Evolutionary conservation across 2,329 filamentous ascomycete genomes (phyloP), one percentile per base, ranked within the genome.

Genomic region (Orbilia quercus): DNA sequence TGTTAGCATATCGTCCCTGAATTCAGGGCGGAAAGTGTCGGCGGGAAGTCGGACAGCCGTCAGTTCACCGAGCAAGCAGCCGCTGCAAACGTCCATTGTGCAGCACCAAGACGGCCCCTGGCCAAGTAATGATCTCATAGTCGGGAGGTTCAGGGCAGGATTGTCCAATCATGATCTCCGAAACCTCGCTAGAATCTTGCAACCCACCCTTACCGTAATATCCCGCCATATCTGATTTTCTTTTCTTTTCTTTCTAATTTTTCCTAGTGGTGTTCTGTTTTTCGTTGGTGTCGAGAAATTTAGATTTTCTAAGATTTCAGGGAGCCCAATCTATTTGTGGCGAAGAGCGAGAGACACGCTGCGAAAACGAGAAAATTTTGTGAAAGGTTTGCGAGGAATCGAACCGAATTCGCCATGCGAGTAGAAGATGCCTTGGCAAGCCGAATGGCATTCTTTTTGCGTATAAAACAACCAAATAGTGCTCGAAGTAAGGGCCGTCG

Each of bases 101-200:
- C 47, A 51, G 40, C 57, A 64, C 11, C n/a, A 38, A 23, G 22
- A 66, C 36, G 6, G 38, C 53, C 59, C 44, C 28, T 31, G n/a
- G 22, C 28, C 20, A 42, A 36, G 16, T 54, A 23, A 60, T 66
- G 69, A 73, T 73, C 54, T 73, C 69, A 73, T 73, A 53, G 45
- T 58, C 38, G 28, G 44, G 51, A 44, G 18, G 45, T 54, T 62
- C 38, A 44, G 34, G 31, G 47, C 38, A 55, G 28, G 47, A 69
- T 16, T 31, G 23, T 53, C 64, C 64, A 69, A 69, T 60, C 64
- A 55, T 28, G 53, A 28, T 18, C 54, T 69, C 48, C 55, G 64
- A 69, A 69, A 69, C 64, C 36, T 62, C 48, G 54, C 60, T 66
- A 73, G 65, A 63, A 60, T 73, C 55, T 73, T 66, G 66, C 48